Base-by-base conservation (phyloP, 2,329 filamentous ascomycete genomes). In the Aspergillus tanneri region DNA sequence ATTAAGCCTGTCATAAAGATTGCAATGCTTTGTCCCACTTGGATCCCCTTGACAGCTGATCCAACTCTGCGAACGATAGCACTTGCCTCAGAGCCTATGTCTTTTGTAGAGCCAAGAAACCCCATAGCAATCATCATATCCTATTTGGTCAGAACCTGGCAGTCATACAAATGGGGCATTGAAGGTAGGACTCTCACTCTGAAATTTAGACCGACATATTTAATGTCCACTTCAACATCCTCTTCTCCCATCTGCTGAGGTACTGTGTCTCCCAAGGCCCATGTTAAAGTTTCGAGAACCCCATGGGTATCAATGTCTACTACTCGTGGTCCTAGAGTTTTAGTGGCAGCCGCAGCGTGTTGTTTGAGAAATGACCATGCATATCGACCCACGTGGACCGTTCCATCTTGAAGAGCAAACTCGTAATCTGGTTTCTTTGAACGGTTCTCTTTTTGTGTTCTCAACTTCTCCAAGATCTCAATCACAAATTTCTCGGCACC, bases 101-200 rank as follows among this genome's bases (percentile, higher is more conserved):
- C 43, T 11, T 43, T 41, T 11, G 34, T 34, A 65, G 57, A 72
- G 18, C 71, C 72, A 25, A 74, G 65, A 46, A 72, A n/a, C 3
- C 41, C 42, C n/a, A n/a, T 4, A 64, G 32, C 72, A 67, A 43
- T 51, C 46, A 43, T 47, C 19, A 47, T 11, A 36, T 47, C 45
- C 45, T 47, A 68, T 53, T 4, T n/a, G n/a, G n/a, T n/a, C n/a
- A n/a, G n/a, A n/a, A n/a, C n/a, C n/a, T n/a, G n/a, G n/a, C n/a
- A n/a, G n/a, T n/a, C n/a, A n/a, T n/a, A 34, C 19, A 14, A 34
- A 34, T 34, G 11, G 19, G 30, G 11, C 30, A 14, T 19, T 34
- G 30, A 34, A 34, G 14, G 12, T 10, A 4, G 8, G 30, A 34
- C 30, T 19, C 11, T n/a, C n/a, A 34, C 30, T 34, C 30, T 34